Base-by-base conservation (phyloP, 2,329 filamentous ascomycete species). In the Phyllosticta ampelicida region DNA sequence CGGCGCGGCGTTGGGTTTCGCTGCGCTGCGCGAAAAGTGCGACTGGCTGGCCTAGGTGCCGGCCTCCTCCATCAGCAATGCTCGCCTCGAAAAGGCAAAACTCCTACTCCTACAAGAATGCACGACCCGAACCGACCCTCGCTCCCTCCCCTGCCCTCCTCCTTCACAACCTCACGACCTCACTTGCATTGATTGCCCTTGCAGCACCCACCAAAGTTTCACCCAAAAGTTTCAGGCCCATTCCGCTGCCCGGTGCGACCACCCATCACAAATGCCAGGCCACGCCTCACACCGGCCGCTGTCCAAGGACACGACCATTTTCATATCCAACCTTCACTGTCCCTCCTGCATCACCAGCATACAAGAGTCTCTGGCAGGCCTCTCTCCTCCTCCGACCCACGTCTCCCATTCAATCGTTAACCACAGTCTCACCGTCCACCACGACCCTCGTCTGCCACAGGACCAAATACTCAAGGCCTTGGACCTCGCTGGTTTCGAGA, bases 281-380 rank as follows among this genome's bases (percentile, higher is more conserved):
- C 56, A 57, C 58, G 52, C 9, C 55, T 51, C 51, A 18, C 55
- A 52, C 51, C 26, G 48, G 13, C 61, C 51, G 57, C 63, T 61
- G 28, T 61, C 61, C 58, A 62, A 65, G 29, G 69, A 64, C 18
- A 85, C 82, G 1, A 85, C 81, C 30, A 83, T 86, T 66, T 77
- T 89, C 61, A 75, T 90, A 64, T 81, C 79, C 61, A 90, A 90
- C 70, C 77, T 90, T n/a, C 87, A 90, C 72, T 90, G 87, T 73
- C 84, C 86, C 13, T 87, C 86, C 61, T 90, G 87, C 69, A 82
- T 89, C 54, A 79, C 81, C 36, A 77, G 79, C 63, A 89, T 90
- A 66, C 78, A 83, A 65, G 74, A 79, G 56, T 77, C 80, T 60
- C 73, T 90, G 60, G 75, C 64, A 36, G 63, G 65, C 6, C 70